Base-by-base conservation (phyloP, 176 grass and related monocot species). In the Poa pratensis region DNA sequence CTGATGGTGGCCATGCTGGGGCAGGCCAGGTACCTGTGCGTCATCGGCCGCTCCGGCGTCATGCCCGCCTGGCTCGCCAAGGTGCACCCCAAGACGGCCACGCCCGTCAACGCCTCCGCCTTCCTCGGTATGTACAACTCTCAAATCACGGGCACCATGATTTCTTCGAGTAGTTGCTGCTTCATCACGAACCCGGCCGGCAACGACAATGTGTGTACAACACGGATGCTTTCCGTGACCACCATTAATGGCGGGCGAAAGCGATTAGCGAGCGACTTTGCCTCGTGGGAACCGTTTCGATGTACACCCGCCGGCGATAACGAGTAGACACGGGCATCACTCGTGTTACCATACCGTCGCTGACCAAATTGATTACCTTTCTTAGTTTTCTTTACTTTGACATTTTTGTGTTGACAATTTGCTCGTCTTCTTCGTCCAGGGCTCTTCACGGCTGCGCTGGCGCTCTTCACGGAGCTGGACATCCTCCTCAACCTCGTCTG, bases 1-100 rank as follows among this genome's bases (percentile, higher is more conserved):
- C 87, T 99, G 7, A 80, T 96, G 88, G 93, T 94, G 15, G 84
- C 96, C n/a, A 99, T 96, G 96, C 77, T 99, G 39, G 96, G 96
- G 0, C 96, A 99, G 82, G 96, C 96, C 0, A 82, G 96, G 61
- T 99, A 99, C 76, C 80, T 99, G 6, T 99, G 96, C 50, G 96
- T 96, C 57, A 96, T 99, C 80, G 94, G 96, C 28, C 93, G 96
- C 35, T 99, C 96, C 3, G 93, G 83, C 28, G 90, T 99, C 5
- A 73, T 99, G 86, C 96, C 96, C 0, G 74, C 82, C 0, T 99
- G 93, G 96, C 91, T 99, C 14, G 96, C 96, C 75, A 82, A 69
- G 76, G 96, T 99, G 28, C 84, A 94, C 85, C 89, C 96, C 0
- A 20, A 15, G 48, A 94, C 93, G 0, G 81, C 96, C 77, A 99